Percentiles rank a stretch among this genome's conserved stretches.
phyloP scores from a whole-genome alignment of 1,139 yeast genomes.

The Debaryomyces fabryi region DNA sequence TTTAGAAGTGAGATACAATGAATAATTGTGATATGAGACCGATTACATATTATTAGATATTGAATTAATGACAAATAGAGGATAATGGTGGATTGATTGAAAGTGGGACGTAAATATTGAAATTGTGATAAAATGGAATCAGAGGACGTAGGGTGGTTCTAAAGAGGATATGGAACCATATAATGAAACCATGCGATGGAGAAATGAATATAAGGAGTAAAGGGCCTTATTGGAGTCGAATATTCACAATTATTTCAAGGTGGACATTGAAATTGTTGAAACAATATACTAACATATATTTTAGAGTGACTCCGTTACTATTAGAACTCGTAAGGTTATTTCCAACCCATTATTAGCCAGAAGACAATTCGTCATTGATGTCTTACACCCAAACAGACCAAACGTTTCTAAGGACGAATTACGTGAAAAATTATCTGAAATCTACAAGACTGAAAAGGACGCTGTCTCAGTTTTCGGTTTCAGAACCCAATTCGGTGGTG shows the following conservation, averaged over 20 bases:
- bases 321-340: conserved; percentile 99
- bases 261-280: background rate
- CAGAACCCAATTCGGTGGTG: conserved; percentile 99
- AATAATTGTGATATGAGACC: conserved; percentile 1
- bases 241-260: background rate
- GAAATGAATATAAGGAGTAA: background rate
- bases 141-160: background rate
- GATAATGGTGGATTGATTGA: background rate
- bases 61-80: background rate
- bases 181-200: background rate
- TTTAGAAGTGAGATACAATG: conserved; percentile 11
- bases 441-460: conserved; percentile 98
- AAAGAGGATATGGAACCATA: background rate
- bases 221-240: background rate
- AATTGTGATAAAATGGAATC: background rate
- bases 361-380: conserved; percentile 99
- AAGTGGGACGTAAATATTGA: conserved; percentile 4
- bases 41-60: background rate
- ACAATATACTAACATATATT: conserved; percentile 34
- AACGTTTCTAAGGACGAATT: conserved; percentile 99
- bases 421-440: conserved; percentile 94
- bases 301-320: conserved; percentile 98
- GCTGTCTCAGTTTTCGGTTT: conserved; percentile 98
- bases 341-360: conserved; percentile 99
- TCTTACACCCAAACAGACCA: conserved; percentile 99